A percentile compares a stretch with the other conserved stretches of the same genome.
These are phyloP conservation scores for Suillus tomentosus DNA, from an alignment of 768 basidiomycete genomes.

Conservation along the genomic window DNA sequence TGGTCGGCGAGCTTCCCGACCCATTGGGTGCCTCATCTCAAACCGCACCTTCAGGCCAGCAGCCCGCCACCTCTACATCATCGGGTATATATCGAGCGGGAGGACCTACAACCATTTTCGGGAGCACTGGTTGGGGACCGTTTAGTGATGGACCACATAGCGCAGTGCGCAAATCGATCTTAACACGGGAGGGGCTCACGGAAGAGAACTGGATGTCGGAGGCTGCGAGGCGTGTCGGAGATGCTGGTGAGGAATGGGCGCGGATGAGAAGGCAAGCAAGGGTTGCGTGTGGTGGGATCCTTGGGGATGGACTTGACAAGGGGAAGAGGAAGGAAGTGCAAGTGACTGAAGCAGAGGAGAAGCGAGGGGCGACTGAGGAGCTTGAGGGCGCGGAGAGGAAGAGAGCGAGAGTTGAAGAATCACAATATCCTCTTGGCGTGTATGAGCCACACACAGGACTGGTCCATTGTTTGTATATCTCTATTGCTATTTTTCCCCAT, in stretches of 20 bases:
- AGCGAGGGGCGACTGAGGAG: slow-evolving; percentile 23
- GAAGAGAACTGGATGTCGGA: slow-evolving; percentile 94
- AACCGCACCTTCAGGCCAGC: slow-evolving; percentile 40
- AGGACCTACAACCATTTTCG: slow-evolving; percentile 92
- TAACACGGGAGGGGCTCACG: slow-evolving; percentile 78
- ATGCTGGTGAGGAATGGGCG: slow-evolving; percentile 66
- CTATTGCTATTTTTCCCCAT: not conserved
- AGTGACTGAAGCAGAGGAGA: slow-evolving; percentile 31
- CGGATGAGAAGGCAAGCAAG: slow-evolving; percentile 57
- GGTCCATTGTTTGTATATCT: slow-evolving; percentile 62
- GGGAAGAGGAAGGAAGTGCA: slow-evolving; percentile 37
- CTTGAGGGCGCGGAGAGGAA: slow-evolving; percentile 27
- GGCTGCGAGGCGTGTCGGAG: slow-evolving; percentile 64
- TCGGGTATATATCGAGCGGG: slow-evolving; percentile 84
- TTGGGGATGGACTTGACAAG: slow-evolving; percentile 31
- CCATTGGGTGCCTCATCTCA: slow-evolving; percentile 55
- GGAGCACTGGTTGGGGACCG: slow-evolving; percentile 79
- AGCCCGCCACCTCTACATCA: slow-evolving; percentile 27
- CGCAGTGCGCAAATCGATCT: slow-evolving; percentile 76
- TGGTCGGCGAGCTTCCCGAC: slow-evolving; percentile 81
- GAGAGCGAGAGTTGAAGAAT: slow-evolving; percentile 33
- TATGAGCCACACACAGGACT: slow-evolving; percentile 84
- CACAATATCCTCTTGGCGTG: slow-evolving; percentile 56
- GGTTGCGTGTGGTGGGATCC: slow-evolving; percentile 51
- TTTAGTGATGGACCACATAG: slow-evolving; percentile 87